Base-by-base conservation (phyloP, 257 asterid species). In the Forsythia viridissima region DNA sequence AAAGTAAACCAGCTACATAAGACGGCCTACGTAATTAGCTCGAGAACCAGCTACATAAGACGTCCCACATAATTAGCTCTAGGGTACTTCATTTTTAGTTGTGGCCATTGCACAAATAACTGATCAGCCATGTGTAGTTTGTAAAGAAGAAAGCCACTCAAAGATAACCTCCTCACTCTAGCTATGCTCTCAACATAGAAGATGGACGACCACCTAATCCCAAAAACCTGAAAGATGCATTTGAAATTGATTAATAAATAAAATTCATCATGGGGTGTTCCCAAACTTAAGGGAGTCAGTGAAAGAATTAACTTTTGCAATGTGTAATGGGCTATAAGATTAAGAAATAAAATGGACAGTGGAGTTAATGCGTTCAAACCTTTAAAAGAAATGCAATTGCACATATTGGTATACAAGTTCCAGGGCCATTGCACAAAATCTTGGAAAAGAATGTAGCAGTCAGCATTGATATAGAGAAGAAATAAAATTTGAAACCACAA, bases 171-270 rank as follows among this genome's bases (percentile, higher is more conserved):
- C 89, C 76, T 88, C 52, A 95, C 99, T 89, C 98, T 89, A 69
- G 98, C 99, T 81, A 95, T 95, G 90, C 99, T 95, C 86, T 91
- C 98, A 37, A 94, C 89, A 66, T 94, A 94, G 89, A 93, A 93
- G 61, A 94, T 88, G 72, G 89, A 88, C 0, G 98, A 93, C 99
- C 97, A 93, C 83, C 91, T 89, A 69, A 95, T 80, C 43, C 99
- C 97, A 8, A 93, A 46, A 76, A 88, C 91, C 98, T 94, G 90
- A 61, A 77, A 85, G 75, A 71, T 51, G 68, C 79, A 61, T 52
- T 51, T n/a, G 48, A 65, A 71, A 6, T 24, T 65, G n/a, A 80
- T 74, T 34, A 3, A 69, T 34, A 57, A 74, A 30, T 30, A 3
- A 24, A 30, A 73, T 15, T 18, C 16, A 73, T 21, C 69, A 9